phyloP scores from a whole-genome alignment of 2,329 filamentous ascomycete genomes.

The Blastomyces parvus region DNA sequence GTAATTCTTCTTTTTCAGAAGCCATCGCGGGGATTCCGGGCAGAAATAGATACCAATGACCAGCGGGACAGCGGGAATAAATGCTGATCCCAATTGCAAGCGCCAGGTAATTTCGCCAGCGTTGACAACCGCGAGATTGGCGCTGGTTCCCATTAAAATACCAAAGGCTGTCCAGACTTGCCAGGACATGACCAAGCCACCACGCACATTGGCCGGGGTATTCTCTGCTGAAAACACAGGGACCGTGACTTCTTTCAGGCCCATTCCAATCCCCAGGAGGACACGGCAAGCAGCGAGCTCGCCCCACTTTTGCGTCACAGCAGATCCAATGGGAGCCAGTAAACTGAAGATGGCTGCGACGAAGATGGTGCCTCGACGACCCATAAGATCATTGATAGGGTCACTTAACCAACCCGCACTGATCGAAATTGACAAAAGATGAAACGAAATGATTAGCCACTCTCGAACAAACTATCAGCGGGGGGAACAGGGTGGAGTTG shows the following conservation, averaged over 20 bases:
- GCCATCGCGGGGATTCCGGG: slow-evolving; percentile 58
- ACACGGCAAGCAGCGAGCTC: slow-evolving; percentile 48
- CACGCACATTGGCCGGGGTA: slow-evolving; percentile 45
- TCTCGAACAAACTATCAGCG: slow-evolving; percentile 40
- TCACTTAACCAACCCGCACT: slow-evolving; percentile 59
- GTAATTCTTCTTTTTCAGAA: slow-evolving; percentile 57
- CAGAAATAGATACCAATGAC: slow-evolving; percentile 51
- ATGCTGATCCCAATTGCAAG: slow-evolving; percentile 54
- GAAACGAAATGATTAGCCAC: slow-evolving; percentile 42
- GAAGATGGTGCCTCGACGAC: slow-evolving; percentile 57
- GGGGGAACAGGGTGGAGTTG: slow-evolving; percentile 49
- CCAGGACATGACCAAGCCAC: slow-evolving; percentile 49
- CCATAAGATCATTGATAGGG: slow-evolving; percentile 49
- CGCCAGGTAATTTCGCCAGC: slow-evolving; percentile 53
- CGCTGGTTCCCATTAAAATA: slow-evolving; percentile 58
- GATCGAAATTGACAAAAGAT: slow-evolving; percentile 43
- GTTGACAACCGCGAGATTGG: slow-evolving; percentile 55
- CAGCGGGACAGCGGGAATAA: slow-evolving; percentile 54
- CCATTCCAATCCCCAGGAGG: slow-evolving; percentile 54
- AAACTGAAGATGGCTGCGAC: slow-evolving; percentile 54
- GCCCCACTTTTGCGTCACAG: slow-evolving; percentile 49
- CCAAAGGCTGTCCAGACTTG: slow-evolving; percentile 46
- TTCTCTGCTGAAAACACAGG: slow-evolving; percentile 49
- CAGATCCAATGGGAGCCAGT: slow-evolving; percentile 58
- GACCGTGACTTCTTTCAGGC: slow-evolving; percentile 49